Evolutionary conservation across 2,329 filamentous ascomycete genomes (phyloP).

Genomic region (Metarhizium album): DNA sequence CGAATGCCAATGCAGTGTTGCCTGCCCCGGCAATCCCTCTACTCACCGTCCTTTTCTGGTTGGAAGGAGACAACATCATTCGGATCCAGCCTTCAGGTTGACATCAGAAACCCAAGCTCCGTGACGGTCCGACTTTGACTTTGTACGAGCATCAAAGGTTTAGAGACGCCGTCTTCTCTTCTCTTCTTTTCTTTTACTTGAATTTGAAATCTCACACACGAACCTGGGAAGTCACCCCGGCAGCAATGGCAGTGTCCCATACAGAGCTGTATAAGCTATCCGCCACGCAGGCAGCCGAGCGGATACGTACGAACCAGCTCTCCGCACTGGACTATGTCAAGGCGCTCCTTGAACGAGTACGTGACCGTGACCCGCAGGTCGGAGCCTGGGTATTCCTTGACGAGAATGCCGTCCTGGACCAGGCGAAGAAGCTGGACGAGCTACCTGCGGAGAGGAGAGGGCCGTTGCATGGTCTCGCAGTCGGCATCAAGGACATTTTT

Average conservation of each 20-base stretch:
- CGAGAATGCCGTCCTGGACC: slow-evolving; percentile 32
- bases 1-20: not conserved
- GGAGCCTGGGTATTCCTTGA: slow-evolving; percentile 41
- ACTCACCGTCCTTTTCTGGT: no score
- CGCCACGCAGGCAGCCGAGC: slow-evolving; percentile 5
- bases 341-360: slow-evolving; percentile 34
- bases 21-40: no score
- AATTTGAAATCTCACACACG: not conserved
- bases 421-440: slow-evolving; percentile 39
- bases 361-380: slow-evolving; percentile 31
- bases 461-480: slow-evolving; percentile 43
- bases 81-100: not conserved
- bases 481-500: slow-evolving; percentile 53
- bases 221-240: not conserved
- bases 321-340: slow-evolving; percentile 38
- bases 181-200: not conserved
- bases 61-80: not conserved
- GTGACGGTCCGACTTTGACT: not conserved
- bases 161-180: not conserved
- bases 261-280: slow-evolving; percentile 2
- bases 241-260: slow-evolving; percentile 2
- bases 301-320: slow-evolving; percentile 15
- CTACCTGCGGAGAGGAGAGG: slow-evolving; percentile 37
- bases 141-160: not conserved
- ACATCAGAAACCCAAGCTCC: not conserved